Conservation (phyloP, 2,329 filamentous ascomycete species). For the Triangularia setosa region DNA sequence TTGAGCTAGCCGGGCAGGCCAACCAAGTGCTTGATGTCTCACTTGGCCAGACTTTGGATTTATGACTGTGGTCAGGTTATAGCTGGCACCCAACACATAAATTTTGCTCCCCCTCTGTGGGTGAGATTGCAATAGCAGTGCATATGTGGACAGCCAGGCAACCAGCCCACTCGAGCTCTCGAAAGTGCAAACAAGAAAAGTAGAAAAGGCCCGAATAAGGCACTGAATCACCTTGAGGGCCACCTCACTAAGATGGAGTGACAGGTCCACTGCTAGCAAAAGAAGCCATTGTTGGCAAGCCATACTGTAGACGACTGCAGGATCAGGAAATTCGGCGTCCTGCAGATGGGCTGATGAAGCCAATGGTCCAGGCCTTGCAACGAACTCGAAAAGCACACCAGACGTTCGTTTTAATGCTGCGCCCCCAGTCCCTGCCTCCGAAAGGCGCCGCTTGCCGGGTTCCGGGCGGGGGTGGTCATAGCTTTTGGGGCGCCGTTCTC, state of each 20-base stretch:
- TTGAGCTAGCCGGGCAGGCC: conserved; percentile 57
- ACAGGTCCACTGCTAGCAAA: neutral
- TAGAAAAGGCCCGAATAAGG: neutral
- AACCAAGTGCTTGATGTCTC: neutral
- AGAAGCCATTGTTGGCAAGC: neutral
- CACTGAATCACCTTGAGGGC: neutral
- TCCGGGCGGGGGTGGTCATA: neutral
- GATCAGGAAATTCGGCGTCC: neutral
- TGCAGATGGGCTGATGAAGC: neutral
- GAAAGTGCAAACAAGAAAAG: neutral
- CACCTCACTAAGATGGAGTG: neutral
- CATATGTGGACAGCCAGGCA: too few relatives aligned
- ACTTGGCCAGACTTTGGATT: neutral
- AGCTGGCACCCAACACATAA: too few relatives aligned
- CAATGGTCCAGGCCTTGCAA: neutral
- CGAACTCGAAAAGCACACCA: neutral
- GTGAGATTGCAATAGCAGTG: too few relatives aligned
- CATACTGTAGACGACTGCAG: neutral
- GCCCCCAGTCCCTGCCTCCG: neutral
- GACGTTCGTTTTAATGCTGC: neutral
- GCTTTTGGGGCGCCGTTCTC: neutral
- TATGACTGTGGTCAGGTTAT: neutral
- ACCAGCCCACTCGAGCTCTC: too few relatives aligned
- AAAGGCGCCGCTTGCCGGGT: neutral
- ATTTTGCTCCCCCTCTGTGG: too few relatives aligned